phyloP scores from a whole-genome alignment of 2,329 filamentous ascomycete species.

The Hypoxylon sp. region DNA sequence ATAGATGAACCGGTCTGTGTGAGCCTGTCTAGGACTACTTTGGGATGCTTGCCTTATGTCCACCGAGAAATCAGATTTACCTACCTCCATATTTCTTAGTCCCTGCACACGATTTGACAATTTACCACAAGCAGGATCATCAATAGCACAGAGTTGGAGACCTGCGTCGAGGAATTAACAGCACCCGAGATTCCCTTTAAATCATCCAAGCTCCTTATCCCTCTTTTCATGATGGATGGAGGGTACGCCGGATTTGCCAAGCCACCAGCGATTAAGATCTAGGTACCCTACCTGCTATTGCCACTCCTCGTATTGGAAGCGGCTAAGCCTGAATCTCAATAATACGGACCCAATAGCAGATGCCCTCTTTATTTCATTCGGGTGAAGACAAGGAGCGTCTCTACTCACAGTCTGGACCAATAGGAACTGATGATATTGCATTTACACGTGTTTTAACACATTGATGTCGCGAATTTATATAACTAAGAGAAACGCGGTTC shows the following conservation, averaged over 20 bases:
- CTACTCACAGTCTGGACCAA: background rate
- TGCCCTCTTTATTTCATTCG: background rate
- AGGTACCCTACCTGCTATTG: background rate
- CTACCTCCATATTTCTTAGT: background rate
- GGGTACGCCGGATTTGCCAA: background rate
- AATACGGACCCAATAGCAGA: background rate
- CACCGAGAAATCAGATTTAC: background rate
- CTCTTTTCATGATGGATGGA: background rate
- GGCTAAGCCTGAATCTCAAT: background rate
- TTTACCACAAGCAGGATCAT: background rate
- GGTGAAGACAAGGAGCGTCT: background rate
- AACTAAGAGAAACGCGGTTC: background rate
- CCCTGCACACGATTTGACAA: background rate
- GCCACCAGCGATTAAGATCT: slow-evolving; percentile 5
- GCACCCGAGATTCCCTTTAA: background rate
- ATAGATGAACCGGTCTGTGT: slow-evolving; percentile 8
- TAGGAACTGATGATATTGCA: background rate
- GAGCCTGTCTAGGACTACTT: background rate
- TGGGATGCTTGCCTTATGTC: background rate
- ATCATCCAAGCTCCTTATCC: background rate
- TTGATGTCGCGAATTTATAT: background rate
- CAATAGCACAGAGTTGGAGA: background rate
- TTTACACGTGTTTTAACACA: background rate
- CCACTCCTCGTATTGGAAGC: background rate
- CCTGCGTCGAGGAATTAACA: background rate